Evolutionary conservation across 441 rosid genomes (phyloP).

Genomic region (Mallotus japonicus): DNA sequence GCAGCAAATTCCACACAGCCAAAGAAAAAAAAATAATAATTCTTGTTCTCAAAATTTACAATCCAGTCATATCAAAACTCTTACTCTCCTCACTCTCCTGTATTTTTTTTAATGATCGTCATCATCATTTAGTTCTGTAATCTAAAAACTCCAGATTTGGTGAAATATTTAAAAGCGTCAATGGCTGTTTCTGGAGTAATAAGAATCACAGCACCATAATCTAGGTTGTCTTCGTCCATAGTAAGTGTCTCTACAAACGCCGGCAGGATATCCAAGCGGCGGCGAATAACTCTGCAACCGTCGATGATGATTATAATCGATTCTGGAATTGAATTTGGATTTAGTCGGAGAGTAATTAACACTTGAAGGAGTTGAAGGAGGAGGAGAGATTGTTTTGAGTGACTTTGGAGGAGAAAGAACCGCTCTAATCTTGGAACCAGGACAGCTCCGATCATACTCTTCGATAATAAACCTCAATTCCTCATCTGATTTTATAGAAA

Average conservation of each 20-base stretch:
- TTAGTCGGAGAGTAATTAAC: slow-evolving; percentile 31
- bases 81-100: background rate
- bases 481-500: slow-evolving; percentile 73
- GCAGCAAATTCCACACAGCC: background rate
- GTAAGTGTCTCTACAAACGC: slow-evolving; percentile 23
- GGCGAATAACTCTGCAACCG: background rate
- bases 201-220: slow-evolving; percentile 21
- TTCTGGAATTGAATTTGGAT: slow-evolving; percentile 19
- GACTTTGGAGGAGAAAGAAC: slow-evolving; percentile 53
- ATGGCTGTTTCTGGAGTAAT: slow-evolving; percentile 21
- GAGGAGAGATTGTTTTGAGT: slow-evolving; percentile 46
- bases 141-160: background rate
- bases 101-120: background rate
- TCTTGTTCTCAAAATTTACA: slow-evolving; percentile 7
- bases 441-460: slow-evolving; percentile 48
- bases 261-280: slow-evolving; percentile 27
- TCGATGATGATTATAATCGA: too few relatives aligned
- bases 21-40: background rate
- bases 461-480: slow-evolving; percentile 53
- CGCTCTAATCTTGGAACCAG: slow-evolving; percentile 55
- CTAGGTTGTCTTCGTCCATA: slow-evolving; percentile 28
- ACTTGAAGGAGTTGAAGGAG: slow-evolving; percentile 31
- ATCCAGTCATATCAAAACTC: background rate
- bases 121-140: background rate
- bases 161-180: slow-evolving; percentile 12